Evolutionary conservation across 495 filamentous ascomycete genomes (phyloP), one percentile per base, ranked within the genome.

Genomic region (Penicillium steckii): DNA sequence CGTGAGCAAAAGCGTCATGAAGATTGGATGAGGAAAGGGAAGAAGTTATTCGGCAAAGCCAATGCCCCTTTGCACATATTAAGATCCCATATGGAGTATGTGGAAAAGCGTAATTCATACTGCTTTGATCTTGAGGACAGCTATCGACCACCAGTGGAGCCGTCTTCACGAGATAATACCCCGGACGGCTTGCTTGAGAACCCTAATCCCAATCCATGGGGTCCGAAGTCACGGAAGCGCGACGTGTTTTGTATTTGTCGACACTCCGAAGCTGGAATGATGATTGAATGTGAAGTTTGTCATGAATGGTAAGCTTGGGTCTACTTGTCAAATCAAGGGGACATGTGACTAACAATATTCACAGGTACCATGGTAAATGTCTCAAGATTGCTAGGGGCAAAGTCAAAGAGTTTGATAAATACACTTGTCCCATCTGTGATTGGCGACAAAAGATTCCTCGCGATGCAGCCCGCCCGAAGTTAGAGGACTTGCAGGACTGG

Each of bases 221-320:
- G 71, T 47, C 69, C 66, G 25, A 77, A 77, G 46, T 80, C 78
- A 44, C 66, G 68, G 27, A 74, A 76, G 47, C 77, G 89, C 33
- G 92, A 97, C 67, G 92, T 97, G 3, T 99, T 97, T 69, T 99
- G 94, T 70, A 95, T 99, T 60, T 99, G 94, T 70, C 85, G 94
- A 48, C 86, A 85, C 52, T 84, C 87, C 15, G 94, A 99, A 67
- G 90, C 93, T 29, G 94, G 94, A 19, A 93, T 97, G 88, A 99
- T 99, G 94, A 96, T 99, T 57, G 94, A 99, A 66, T 99, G 94
- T 70, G 93, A 96, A 68, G 75, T 96, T 27, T 99, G 94, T 68
- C 91, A 96, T 57, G 94, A 99, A 72, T 99, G 94, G 94, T 91
- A 71, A 70, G 85, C 13, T 32, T 26, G 23, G 9, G 9, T 32